phyloP scores from a whole-genome alignment of 768 basidiomycete species.

The Termitomyces bulborhizus region DNA sequence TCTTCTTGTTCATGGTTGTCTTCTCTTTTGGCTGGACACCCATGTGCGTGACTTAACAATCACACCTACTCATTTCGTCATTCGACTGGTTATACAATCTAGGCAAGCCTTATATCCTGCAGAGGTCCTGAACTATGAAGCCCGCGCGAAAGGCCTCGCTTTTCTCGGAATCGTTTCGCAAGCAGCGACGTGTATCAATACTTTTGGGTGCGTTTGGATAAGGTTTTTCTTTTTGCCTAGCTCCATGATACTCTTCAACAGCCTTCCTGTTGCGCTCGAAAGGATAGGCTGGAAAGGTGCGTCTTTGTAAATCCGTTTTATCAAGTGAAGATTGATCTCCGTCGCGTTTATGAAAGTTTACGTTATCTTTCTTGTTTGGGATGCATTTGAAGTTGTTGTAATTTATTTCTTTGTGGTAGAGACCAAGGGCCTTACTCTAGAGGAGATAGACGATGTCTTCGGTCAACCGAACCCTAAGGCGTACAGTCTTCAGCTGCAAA shows the following conservation, averaged over 20 bases:
- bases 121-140: slow-evolving; percentile 45
- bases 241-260: slow-evolving; percentile 6
- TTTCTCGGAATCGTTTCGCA: slow-evolving; percentile 41
- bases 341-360: slow-evolving; percentile 27
- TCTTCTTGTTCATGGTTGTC: slow-evolving; percentile 44
- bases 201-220: slow-evolving; percentile 33
- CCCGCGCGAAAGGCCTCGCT: slow-evolving; percentile 45
- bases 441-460: slow-evolving; percentile 44
- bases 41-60: slow-evolving; percentile 26
- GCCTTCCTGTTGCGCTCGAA: slow-evolving; percentile 41
- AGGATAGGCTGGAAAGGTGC: slow-evolving; percentile 41
- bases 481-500: slow-evolving; percentile 23
- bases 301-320: slow-evolving; percentile 1
- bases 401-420: slow-evolving; percentile 46
- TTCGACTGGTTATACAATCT: not conserved
- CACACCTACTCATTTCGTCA: not conserved
- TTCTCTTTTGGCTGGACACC: slow-evolving; percentile 54
- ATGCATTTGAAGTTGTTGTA: slow-evolving; percentile 38
- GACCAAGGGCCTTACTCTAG: slow-evolving; percentile 44
- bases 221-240: not conserved
- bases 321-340: not conserved
- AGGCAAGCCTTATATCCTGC: slow-evolving; percentile 51
- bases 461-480: slow-evolving; percentile 35
- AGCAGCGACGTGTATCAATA: slow-evolving; percentile 39
- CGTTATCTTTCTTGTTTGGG: slow-evolving; percentile 44